Base-by-base conservation (phyloP, 257 asterid species). In the Solanum dulcamara region DNA sequence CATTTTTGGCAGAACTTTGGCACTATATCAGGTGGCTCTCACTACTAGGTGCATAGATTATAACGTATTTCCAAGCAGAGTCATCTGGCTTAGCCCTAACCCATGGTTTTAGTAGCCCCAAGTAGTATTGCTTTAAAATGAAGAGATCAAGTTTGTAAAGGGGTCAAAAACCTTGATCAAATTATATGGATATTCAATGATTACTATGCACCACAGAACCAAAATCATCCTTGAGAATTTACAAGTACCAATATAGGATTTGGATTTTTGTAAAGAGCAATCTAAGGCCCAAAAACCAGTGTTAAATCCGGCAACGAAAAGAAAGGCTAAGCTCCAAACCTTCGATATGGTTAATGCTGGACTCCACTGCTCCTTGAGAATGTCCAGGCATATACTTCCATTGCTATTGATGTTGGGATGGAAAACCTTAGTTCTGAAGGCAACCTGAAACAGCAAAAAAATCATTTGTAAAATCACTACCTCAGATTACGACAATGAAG, bases 361-460 rank as follows among this genome's bases (percentile, higher is more conserved):
- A 72, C 98, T 94, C 98, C 98, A 94, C 79, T 93, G 98, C 86
- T 94, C 98, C 85, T 93, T 94, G 3, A 94, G 92, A 86, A 94
- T 94, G 86, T 94, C 97, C 86, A 94, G 92, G 89, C 98, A 94
- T 77, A 94, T 94, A 85, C 98, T 94, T 81, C 98, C 98, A 28
- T 94, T 94, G 92, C 98, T 94, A 71, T 94, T 94, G 88, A 94
- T 89, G 86, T 94, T 94, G 35, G 97, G 97, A 84, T 94, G 97
- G 85, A 94, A 94, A 14, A 94, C 97, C 90, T 92, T 92, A 7
- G 97, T 92, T 90, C 93, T 92, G 87, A 94, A 93, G 44, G 96
- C 96, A 85, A 94, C 95, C 96, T 94, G 91, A 84, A 81, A n/a
- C 14, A 46, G 83, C 38, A 59, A 57, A 48, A 75, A 81, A 0